phyloP scores from a whole-genome alignment of 768 basidiomycete species.

The Cystofilobasidium macerans region DNA sequence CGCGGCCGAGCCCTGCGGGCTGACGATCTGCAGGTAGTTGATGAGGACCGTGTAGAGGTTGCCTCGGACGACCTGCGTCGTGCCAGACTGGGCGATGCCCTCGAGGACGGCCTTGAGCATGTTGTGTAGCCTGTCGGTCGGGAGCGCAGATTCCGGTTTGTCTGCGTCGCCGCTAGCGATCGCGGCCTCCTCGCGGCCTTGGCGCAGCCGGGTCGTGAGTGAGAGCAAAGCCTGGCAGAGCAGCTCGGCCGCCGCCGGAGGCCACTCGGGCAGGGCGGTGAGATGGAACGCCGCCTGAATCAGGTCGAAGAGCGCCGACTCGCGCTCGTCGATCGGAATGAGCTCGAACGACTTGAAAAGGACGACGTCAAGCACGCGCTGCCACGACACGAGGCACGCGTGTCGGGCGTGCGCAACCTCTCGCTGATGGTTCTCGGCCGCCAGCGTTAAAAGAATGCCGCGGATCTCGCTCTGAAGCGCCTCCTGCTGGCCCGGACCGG shows the following conservation, averaged over 20 bases:
- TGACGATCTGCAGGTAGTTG: constrained; percentile 75
- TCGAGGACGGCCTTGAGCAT: constrained; percentile 65
- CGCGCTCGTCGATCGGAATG: constrained; percentile 67
- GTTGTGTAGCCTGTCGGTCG: constrained; percentile 47
- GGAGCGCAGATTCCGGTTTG: constrained; percentile 11
- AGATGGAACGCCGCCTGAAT: constrained; percentile 62
- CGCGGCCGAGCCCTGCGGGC: constrained; percentile 10
- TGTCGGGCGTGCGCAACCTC: constrained; percentile 62
- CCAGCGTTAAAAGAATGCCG: constrained; percentile 73
- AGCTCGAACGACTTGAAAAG: constrained; percentile 77
- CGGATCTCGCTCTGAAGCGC: constrained; percentile 57
- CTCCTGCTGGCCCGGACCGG: constrained; percentile 49
- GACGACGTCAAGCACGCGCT: constrained; percentile 67
- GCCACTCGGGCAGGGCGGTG: constrained; percentile 53
- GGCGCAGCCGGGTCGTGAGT: constrained; percentile 74
- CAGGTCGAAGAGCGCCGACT: constrained; percentile 81
- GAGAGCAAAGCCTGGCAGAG: constrained; percentile 73
- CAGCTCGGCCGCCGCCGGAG: constrained; percentile 64
- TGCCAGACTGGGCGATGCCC: constrained; percentile 62
- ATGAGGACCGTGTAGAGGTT: constrained; percentile 86
- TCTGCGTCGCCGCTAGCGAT: constrained; percentile 60
- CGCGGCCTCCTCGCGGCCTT: constrained; percentile 53
- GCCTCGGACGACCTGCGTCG: constrained; percentile 74
- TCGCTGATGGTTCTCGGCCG: constrained; percentile 75
- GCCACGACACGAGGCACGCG: constrained; percentile 71